Evolutionary conservation across 352 stramenopile genomes (phyloP), one percentile per base, ranked within the genome.

Genomic region (Phytopythium sindhum): DNA sequence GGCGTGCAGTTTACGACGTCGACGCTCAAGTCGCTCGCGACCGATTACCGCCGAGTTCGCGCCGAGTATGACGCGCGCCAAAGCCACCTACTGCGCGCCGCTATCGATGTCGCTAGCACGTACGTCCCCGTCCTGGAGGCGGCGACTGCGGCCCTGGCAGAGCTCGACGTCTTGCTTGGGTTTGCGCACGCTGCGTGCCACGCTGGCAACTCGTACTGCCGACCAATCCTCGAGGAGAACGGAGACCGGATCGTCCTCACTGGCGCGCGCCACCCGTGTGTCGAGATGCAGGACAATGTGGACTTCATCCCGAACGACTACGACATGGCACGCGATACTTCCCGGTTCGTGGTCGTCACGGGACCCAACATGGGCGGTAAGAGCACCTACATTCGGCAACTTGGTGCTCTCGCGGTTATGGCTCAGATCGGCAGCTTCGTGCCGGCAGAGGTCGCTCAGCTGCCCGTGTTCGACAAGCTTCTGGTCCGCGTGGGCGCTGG

Each of bases 301-400:
- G 79, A 97, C 60, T 99, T 99, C 75, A 99, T 99, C 67, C 89
- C 97, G 23, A 99, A 99, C 73, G 90, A 99, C 84, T 97, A 99
- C 69, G 78, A 84, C 29, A 77, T 99, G 19, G 60, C 77, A 24
- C 88, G 87, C 44, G 85, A 92, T 21, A 72, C 79, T 47, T 96
- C 84, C 2, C 89, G 88, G 31, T 98, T 99, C 63, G 84, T 98
- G 64, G 75, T 99, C 24, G 93, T 99, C 35, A 99, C 97, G 2
- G 98, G 98, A 8, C 98, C 98, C 1, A 99, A 99, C 76, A 99
- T 99, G 96, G 95, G 95, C 59, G 97, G 97, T 60, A 99, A 99
- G 70, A 98, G 84, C 52, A 99, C 97, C 11, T 99, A 99, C 83
- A 99, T 99, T 66, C 95, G 98, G 12, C 87, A 96, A 48, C 74